A percentile compares a stretch with the other conserved stretches of the same genome.
Conservation (phyloP, 2,329 filamentous ascomycete species). For the Trichoderma simmonsii region DNA sequence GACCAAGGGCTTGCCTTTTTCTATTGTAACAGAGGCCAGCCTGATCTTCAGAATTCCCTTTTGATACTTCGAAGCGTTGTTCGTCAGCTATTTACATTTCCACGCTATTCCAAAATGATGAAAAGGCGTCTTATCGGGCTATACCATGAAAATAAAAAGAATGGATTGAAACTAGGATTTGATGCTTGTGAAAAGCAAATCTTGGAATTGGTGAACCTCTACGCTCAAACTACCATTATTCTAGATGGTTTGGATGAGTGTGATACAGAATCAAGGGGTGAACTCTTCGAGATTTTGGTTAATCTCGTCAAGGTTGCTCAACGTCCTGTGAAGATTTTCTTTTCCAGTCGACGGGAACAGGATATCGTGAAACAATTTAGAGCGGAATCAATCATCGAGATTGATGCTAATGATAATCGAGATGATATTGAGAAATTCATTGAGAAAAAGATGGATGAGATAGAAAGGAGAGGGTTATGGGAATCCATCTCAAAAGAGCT, state of each 20-base stretch:
- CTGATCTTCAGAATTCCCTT: neutral
- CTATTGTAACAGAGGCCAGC: neutral
- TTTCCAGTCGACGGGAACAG: slow-evolving; percentile 1
- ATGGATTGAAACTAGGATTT: neutral
- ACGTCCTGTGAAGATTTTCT: neutral
- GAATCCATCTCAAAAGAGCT: neutral
- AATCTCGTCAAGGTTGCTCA: neutral
- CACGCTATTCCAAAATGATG: neutral
- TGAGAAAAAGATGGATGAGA: neutral
- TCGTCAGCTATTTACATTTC: neutral
- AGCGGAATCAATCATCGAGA: neutral
- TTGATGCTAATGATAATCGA: neutral
- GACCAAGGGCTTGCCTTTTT: slow-evolving; percentile 2
- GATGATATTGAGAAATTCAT: slow-evolving; percentile 4
- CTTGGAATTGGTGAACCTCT: neutral
- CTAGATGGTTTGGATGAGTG: slow-evolving; percentile 12
- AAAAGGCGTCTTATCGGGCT: neutral
- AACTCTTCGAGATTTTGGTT: neutral
- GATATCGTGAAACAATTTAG: neutral
- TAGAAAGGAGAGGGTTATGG: neutral
- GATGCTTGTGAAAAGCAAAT: neutral
- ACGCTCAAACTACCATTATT: neutral
- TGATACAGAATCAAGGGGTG: neutral
- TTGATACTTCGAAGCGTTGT: neutral
- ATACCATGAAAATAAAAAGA: neutral